Evolutionary conservation across 2,329 filamentous ascomycete species (phyloP).

Genomic region (Colletotrichum orbiculare): DNA sequence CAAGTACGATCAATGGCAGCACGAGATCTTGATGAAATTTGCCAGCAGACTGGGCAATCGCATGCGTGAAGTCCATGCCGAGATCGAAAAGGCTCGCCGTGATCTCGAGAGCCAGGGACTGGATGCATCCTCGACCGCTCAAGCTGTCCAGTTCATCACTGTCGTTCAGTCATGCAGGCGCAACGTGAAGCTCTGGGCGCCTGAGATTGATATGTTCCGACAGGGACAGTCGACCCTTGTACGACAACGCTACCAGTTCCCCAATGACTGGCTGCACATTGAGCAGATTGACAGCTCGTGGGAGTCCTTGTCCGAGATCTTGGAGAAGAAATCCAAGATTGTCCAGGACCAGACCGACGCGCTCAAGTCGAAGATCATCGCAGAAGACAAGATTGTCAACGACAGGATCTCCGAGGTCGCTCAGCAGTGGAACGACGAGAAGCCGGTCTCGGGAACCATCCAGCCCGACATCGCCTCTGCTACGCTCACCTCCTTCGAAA

Average conservation of each 20-base stretch:
- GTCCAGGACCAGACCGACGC: constrained; percentile 97
- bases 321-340: constrained; percentile 92
- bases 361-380: constrained; percentile 91
- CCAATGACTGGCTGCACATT: constrained; percentile 92
- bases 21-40: constrained; percentile 95
- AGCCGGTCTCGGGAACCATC: constrained; percentile 94
- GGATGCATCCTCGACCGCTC: constrained; percentile 93
- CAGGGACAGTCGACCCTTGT: constrained; percentile 94
- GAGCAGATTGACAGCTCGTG: constrained; percentile 97
- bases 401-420: constrained; percentile 90
- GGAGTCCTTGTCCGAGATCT: constrained; percentile 90
- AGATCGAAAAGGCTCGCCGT: constrained; percentile 89
- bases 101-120: constrained; percentile 93
- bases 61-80: constrained; percentile 91
- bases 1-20: constrained; percentile 99
- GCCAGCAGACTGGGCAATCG: constrained; percentile 87
- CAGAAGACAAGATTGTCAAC: constrained; percentile 90
- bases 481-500: constrained; percentile 85
- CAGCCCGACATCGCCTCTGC: constrained; percentile 88
- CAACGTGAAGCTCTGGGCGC: constrained; percentile 92
- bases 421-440: constrained; percentile 92
- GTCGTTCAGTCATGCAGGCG: constrained; percentile 96
- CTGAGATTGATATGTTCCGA: constrained; percentile 94
- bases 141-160: constrained; percentile 98
- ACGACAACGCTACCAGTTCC: constrained; percentile 93